Evolutionary conservation across 2,329 filamentous ascomycete species (phyloP), one percentile per base, ranked within the genome.

Genomic region (Fonsecaea pedrosoi): DNA sequence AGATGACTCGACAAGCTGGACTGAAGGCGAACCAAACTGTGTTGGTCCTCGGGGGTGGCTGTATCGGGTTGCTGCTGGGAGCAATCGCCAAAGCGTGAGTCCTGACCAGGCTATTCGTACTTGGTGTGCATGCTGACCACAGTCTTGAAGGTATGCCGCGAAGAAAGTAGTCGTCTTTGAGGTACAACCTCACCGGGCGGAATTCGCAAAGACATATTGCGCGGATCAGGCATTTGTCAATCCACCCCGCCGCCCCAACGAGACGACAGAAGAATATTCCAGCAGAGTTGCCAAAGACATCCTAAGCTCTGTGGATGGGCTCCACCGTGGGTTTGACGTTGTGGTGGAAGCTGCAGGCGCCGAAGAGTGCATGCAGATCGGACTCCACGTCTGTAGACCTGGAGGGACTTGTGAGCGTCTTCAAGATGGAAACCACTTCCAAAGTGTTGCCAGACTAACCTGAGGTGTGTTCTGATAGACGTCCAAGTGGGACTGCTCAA

Each of bases 121-220:
- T 45, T 4, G 42, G 25, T 12, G 21, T n/a, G 7, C 18, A 50
- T 12, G 21, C 45, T 50, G 21, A 50, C 45, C 18, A 50, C 45
- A 25, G 9, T 13, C 18, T 25, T 25, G 25, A n/a, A 55, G 54
- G 30, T 60, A 60, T 30, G 57, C 35, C 15, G 59, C 48, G 30
- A 62, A 38, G 34, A 62, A 62, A 48, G 48, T 62, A 30, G 59
- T 54, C 18, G 45, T 62, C 30, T 54, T 62, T 21, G 59, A 62
- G 32, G 35, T 62, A 4, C 42, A 62, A 42, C 30, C 42, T 13
- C 48, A 50, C 18, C 59, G 59, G 18, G 48, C 59, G 30, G 42
- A 62, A 38, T 62, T 62, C 18, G 59, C 59, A n/a, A 54, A 54
- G 48, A 48, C 45, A 30, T 62, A 62, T 32, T 50, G 59, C 12